phyloP scores from a whole-genome alignment of 2,329 filamentous ascomycete genomes.

The Fusarium tricinctum region DNA sequence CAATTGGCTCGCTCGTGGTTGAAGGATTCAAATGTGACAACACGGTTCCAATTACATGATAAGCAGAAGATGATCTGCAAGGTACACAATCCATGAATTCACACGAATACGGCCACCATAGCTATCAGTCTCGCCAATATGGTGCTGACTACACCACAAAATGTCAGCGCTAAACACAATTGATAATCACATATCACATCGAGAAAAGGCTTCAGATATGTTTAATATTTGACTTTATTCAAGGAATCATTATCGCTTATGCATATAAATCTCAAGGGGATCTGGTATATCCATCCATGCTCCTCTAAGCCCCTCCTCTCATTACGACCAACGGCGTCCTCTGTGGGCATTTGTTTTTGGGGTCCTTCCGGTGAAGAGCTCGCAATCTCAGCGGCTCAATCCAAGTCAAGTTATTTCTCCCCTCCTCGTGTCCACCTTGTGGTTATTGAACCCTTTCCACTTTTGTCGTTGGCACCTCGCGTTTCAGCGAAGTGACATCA shows the following conservation, averaged over 20 bases:
- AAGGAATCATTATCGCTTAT: slow-evolving; percentile 38
- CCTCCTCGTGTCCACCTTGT: slow-evolving; percentile 46
- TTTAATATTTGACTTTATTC: slow-evolving; percentile 33
- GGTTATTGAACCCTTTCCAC: slow-evolving; percentile 30
- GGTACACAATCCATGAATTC: background rate
- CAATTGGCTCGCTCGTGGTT: background rate
- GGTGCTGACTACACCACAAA: background rate
- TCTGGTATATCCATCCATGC: slow-evolving; percentile 30
- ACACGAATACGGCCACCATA: background rate
- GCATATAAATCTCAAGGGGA: slow-evolving; percentile 26
- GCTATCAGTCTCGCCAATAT: no score
- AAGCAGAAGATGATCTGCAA: background rate
- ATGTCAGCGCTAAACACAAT: background rate
- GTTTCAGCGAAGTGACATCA: slow-evolving; percentile 11
- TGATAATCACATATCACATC: no score
- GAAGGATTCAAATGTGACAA: background rate
- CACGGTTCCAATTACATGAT: background rate
- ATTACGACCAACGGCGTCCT: slow-evolving; percentile 33
- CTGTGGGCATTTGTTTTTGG: slow-evolving; percentile 20
- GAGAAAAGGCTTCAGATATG: slow-evolving; percentile 35
- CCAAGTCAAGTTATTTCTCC: slow-evolving; percentile 44
- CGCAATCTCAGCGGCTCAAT: slow-evolving; percentile 36
- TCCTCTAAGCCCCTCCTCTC: slow-evolving; percentile 15
- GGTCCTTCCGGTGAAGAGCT: slow-evolving; percentile 34
- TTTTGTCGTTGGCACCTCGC: slow-evolving; percentile 30